Conservation (phyloP, 257 asterid species). For the Solanum paucissectum region DNA sequence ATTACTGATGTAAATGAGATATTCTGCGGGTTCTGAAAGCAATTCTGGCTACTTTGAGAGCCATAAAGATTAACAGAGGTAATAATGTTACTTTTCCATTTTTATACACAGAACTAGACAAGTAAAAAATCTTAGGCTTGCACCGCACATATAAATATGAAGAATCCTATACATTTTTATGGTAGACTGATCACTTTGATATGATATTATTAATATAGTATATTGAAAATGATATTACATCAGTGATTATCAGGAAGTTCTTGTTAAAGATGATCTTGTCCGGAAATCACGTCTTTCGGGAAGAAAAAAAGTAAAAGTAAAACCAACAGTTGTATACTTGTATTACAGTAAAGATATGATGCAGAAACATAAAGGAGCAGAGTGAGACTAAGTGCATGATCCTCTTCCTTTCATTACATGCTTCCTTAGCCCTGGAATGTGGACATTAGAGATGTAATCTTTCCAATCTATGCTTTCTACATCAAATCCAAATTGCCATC, state of each 20-base stretch:
- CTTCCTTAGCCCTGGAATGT: constrained; percentile 87
- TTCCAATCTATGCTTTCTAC: constrained; percentile 87
- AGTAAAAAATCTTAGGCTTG: not conserved
- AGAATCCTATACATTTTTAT: not conserved
- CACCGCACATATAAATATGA: not conserved
- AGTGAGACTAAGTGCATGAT: constrained; percentile 16
- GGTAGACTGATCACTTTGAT: not conserved
- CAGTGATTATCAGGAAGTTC: constrained; percentile 5
- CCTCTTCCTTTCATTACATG: constrained; percentile 97
- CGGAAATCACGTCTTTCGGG: not conserved
- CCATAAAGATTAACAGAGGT: not conserved
- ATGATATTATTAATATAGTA: not conserved
- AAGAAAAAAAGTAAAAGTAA: constrained; percentile 4
- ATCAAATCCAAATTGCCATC: constrained; percentile 61
- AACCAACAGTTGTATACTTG: constrained; percentile 4
- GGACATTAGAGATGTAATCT: constrained; percentile 72
- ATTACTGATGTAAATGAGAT: not conserved
- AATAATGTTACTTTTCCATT: not conserved
- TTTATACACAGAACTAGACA: not conserved
- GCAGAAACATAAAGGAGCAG: constrained; percentile 16
- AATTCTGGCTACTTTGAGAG: not conserved
- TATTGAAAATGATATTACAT: constrained; percentile 5
- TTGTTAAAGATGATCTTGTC: constrained; percentile 7
- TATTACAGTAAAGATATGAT: constrained; percentile 23
- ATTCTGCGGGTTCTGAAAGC: not conserved